Evolutionary conservation across 768 basidiomycete species (phyloP).

Genomic region (Panus rudis): DNA sequence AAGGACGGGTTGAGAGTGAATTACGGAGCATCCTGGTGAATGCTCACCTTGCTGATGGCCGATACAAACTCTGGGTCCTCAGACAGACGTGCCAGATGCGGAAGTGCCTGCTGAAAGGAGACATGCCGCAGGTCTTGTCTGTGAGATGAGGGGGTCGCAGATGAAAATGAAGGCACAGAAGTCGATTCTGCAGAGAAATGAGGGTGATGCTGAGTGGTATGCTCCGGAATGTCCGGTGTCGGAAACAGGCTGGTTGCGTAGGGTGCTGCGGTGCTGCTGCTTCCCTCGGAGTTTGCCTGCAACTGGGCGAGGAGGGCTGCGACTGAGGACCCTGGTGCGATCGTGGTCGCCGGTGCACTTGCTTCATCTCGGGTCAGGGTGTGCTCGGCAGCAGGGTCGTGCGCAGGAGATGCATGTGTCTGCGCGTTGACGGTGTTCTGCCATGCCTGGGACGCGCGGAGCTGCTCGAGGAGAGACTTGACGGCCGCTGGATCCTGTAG

Average conservation of each 20-base stretch:
- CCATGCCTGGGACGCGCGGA: slow-evolving; percentile 66
- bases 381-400: too few species aligned
- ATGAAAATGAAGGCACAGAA: slow-evolving; percentile 3
- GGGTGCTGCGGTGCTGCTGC: not conserved
- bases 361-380: too few species aligned
- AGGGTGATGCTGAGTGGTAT: not conserved
- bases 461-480: slow-evolving; percentile 62
- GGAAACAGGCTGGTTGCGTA: not conserved
- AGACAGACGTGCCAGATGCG: slow-evolving; percentile 53
- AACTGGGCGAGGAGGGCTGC: too few species aligned
- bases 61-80: slow-evolving; percentile 45
- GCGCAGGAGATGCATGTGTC: slow-evolving; percentile 1
- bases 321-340: too few species aligned
- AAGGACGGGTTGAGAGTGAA: not conserved
- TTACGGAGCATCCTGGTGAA: not conserved
- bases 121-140: slow-evolving; percentile 37
- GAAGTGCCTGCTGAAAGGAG: slow-evolving; percentile 67
- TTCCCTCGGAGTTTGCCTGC: too few species aligned
- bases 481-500: slow-evolving; percentile 59
- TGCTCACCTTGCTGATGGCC: slow-evolving; percentile 45
- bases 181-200: not conserved
- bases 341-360: too few species aligned
- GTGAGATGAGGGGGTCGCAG: slow-evolving; percentile 5
- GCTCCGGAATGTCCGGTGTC: not conserved
- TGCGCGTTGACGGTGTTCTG: slow-evolving; percentile 34